Conservation (phyloP, 1,284 basidiomycete species). For the Sporisorium scitamineum region DNA sequence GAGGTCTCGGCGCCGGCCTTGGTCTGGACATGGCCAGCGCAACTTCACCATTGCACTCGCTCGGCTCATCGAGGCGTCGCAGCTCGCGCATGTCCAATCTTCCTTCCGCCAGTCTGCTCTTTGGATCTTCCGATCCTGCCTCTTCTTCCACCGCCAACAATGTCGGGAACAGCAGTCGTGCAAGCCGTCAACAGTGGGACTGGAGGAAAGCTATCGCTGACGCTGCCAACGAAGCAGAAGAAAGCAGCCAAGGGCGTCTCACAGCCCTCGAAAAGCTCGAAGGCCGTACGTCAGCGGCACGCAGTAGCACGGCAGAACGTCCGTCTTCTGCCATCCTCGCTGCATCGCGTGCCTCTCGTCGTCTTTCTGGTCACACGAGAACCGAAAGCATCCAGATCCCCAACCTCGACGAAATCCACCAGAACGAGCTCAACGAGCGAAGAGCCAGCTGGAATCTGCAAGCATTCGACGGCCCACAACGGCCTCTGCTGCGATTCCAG, state of each 20-base stretch:
- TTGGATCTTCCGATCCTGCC: slow-evolving; percentile 33
- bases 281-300: slow-evolving; percentile 31
- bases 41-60: slow-evolving; percentile 16
- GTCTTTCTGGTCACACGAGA: slow-evolving; percentile 48
- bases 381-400: slow-evolving; percentile 61
- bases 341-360: slow-evolving; percentile 30
- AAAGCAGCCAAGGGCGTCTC: slow-evolving; percentile 47
- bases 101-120: slow-evolving; percentile 53
- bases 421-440: slow-evolving; percentile 49
- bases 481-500: slow-evolving; percentile 7
- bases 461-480: slow-evolving; percentile 20
- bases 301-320: slow-evolving; percentile 1
- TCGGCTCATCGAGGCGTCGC: slow-evolving; percentile 28
- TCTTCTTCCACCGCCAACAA: background rate
- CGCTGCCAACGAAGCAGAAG: slow-evolving; percentile 22
- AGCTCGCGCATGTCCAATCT: slow-evolving; percentile 58
- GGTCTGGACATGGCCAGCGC: slow-evolving; percentile 31
- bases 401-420: slow-evolving; percentile 60
- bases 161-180: slow-evolving; percentile 12
- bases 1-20: slow-evolving; percentile 56
- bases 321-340: slow-evolving; percentile 10
- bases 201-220: slow-evolving; percentile 45
- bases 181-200: slow-evolving; percentile 43
- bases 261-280: slow-evolving; percentile 66
- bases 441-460: slow-evolving; percentile 45